Evolutionary conservation across 148 eudicot genomes (phyloP).

Genomic region (Fagopyrum esculentum): DNA sequence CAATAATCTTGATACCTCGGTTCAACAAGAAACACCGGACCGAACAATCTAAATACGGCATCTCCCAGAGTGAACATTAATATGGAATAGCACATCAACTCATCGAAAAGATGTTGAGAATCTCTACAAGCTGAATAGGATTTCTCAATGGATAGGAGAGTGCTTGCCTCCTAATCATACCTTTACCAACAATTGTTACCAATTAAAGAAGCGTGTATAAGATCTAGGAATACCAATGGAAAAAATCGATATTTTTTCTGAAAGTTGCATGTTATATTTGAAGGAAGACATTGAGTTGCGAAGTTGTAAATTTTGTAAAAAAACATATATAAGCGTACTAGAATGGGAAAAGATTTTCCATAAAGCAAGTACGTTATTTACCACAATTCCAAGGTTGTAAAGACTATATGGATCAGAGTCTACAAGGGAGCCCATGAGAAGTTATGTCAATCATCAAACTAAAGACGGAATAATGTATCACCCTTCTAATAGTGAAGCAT

Average conservation of each 20-base stretch:
- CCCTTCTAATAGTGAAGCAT: background rate
- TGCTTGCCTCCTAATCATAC: background rate
- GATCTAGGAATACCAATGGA: too few relatives aligned
- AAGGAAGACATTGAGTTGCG: background rate
- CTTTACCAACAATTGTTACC: background rate
- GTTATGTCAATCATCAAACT: background rate
- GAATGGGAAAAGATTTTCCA: background rate
- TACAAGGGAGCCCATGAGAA: background rate
- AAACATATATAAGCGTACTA: background rate
- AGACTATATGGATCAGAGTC: background rate
- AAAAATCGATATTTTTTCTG: too few relatives aligned
- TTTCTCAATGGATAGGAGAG: background rate
- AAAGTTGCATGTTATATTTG: background rate
- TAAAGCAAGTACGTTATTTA: background rate
- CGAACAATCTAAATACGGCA: too few relatives aligned
- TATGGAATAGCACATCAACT: too few relatives aligned
- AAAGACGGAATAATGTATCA: background rate
- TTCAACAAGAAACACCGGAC: too few relatives aligned
- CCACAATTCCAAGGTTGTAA: background rate
- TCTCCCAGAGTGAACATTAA: too few relatives aligned
- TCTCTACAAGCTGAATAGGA: background rate
- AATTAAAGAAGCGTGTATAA: background rate
- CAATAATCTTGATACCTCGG: too few relatives aligned
- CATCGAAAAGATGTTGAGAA: background rate
- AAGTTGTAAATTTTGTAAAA: background rate